Evolutionary conservation across 2,329 filamentous ascomycete genomes (phyloP), one percentile per base, ranked within the genome.

Genomic region (Arthroderma sp.): DNA sequence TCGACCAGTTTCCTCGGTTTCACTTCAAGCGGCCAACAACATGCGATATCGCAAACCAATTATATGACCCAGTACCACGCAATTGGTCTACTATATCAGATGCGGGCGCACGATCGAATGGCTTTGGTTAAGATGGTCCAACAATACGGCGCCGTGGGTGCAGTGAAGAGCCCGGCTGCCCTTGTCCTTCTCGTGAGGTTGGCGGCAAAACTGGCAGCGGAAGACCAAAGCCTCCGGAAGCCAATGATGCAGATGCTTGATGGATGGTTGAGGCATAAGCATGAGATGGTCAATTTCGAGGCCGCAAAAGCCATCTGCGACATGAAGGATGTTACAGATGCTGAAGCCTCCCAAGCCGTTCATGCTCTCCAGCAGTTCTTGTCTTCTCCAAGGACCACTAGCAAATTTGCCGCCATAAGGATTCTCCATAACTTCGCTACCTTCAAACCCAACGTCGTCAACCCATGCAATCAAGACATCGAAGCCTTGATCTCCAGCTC

Each of bases 101-200:
- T 96, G 86, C 83, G 91, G 59, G 83, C 83, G 57, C 88, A 95
- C 64, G 91, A 98, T 65, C 80, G 91, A 57, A 98, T 98, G 91
- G 88, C 91, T 22, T 70, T 98, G 56, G 89, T 96, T 49, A 98
- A 98, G 76, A 96, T 98, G 91, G 89, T 98, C n/a, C 91, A 98
- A 70, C 91, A 98, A 65, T 96, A 95, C 62, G 87, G 87, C 43
- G 81, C 82, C 43, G 78, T 87, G 10, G 91, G 91, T 47, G 86
- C 86, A 7, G 82, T 96, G 50, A 96, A 95, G 78, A 95, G 85
- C 65, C 87, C 91, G 15, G 85, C 89, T 48, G 91, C 88, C 31
- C 82, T 88, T 47, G 79, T 98, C 42, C 81, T 98, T 77, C 75
- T 98, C 29, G 91, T 98, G 45, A 78, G 91, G 54, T 70, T 98